These are phyloP conservation scores for Taphrina sp. DNA, from an alignment of 1,139 yeast genomes.

Conservation along the genomic window DNA sequence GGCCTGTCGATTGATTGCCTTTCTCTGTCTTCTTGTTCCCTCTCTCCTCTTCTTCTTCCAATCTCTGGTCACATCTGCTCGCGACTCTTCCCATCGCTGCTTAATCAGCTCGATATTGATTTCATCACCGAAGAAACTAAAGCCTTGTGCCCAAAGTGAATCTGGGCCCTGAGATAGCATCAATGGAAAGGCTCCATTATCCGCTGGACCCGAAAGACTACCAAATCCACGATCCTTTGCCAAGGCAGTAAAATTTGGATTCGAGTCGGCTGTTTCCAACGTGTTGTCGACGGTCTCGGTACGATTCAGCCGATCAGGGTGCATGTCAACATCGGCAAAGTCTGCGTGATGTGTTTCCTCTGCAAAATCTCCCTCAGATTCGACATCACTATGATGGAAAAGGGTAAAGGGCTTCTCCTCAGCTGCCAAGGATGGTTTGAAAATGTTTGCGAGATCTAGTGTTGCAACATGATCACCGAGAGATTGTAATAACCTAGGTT, in stretches of 20 bases:
- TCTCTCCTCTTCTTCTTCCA: slow-evolving; percentile 29
- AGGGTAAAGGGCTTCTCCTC: slow-evolving; percentile 65
- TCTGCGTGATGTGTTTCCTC: not conserved
- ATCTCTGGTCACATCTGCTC: slow-evolving; percentile 26
- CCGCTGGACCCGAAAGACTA: not conserved
- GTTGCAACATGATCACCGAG: not conserved
- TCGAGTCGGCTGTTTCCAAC: slow-evolving; percentile 2
- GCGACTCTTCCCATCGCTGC: slow-evolving; percentile 18
- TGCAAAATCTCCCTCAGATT: slow-evolving; percentile 37
- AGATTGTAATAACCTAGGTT: not conserved
- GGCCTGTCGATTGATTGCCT: slow-evolving; percentile 3
- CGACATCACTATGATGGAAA: slow-evolving; percentile 62
- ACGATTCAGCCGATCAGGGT: slow-evolving; percentile 19
- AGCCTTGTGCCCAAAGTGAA: slow-evolving; percentile 1
- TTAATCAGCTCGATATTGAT: slow-evolving; percentile 3
- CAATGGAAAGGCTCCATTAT: slow-evolving; percentile 14
- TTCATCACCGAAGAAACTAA: slow-evolving; percentile 2
- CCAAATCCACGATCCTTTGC: slow-evolving; percentile 23
- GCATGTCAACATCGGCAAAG: slow-evolving; percentile 1
- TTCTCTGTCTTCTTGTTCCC: slow-evolving; percentile 17
- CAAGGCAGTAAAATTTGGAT: slow-evolving; percentile 16
- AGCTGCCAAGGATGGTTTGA: slow-evolving; percentile 42
- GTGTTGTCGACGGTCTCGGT: not conserved
- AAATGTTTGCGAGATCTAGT: slow-evolving; percentile 14
- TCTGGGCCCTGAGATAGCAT: slow-evolving; percentile 10